These are phyloP conservation scores for Fistulifera solaris DNA, from an alignment of 108 stramenopile genomes.

Conservation along the genomic window DNA sequence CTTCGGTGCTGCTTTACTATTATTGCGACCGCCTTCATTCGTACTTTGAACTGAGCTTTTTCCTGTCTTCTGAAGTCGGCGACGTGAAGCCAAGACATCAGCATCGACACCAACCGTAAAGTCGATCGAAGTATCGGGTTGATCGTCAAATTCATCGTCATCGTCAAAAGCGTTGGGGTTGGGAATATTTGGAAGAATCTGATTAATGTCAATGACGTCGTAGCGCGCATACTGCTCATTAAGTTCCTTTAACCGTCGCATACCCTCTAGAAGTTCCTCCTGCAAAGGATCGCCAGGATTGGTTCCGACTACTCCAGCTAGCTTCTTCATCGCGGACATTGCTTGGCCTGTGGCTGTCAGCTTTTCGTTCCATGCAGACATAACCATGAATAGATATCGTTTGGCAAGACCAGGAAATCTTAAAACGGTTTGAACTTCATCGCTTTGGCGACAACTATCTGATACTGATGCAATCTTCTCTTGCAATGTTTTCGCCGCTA, in stretches of 20 bases:
- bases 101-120: slow-evolving; percentile 77
- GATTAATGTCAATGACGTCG: slow-evolving; percentile 60
- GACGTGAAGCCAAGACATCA: slow-evolving; percentile 78
- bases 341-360: slow-evolving; percentile 74
- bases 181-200: slow-evolving; percentile 40
- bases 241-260: slow-evolving; percentile 64
- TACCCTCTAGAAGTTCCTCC: slow-evolving; percentile 71
- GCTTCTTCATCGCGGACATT: slow-evolving; percentile 81
- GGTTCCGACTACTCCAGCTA: slow-evolving; percentile 40
- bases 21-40: slow-evolving; percentile 5
- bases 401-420: slow-evolving; percentile 54
- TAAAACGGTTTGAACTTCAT: slow-evolving; percentile 19
- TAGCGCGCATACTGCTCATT: slow-evolving; percentile 69
- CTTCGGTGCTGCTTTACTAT: slow-evolving; percentile 14
- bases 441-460: slow-evolving; percentile 27
- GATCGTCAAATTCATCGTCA: slow-evolving; percentile 76
- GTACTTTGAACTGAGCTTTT: not conserved
- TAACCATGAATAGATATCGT: slow-evolving; percentile 73
- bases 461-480: slow-evolving; percentile 80
- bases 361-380: slow-evolving; percentile 85
- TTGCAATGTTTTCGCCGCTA: slow-evolving; percentile 71
- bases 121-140: slow-evolving; percentile 42
- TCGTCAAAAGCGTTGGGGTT: slow-evolving; percentile 45
- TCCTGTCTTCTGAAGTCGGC: slow-evolving; percentile 41
- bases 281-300: slow-evolving; percentile 49